Percentiles rank a stretch among this genome's conserved stretches.
Evolutionary conservation across 2,329 filamentous ascomycete genomes (phyloP).

Genomic region (Ophiostoma tasmaniense): DNA sequence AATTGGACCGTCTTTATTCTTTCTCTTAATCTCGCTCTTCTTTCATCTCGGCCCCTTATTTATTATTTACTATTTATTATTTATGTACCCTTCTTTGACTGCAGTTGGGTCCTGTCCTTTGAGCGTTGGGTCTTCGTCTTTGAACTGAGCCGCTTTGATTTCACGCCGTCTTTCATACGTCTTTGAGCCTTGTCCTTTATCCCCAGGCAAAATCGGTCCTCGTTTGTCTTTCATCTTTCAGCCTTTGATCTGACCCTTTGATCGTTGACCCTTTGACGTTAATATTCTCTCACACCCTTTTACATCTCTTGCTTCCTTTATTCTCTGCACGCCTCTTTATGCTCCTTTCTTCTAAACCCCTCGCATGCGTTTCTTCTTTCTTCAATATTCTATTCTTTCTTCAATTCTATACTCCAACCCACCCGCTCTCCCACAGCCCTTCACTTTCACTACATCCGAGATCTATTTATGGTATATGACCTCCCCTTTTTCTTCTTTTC

Average conservation of each 20-base stretch:
- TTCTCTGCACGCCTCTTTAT: background rate
- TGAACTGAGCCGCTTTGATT: background rate
- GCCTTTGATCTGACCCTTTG: no score
- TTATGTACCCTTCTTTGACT: background rate
- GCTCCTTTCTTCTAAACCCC: background rate
- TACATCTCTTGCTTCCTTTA: background rate
- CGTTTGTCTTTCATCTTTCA: background rate
- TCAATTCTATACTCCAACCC: background rate
- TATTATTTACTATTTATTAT: background rate
- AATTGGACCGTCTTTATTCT: background rate
- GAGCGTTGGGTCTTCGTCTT: background rate
- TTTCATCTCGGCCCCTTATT: background rate
- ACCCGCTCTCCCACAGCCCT: background rate
- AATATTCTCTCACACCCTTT: background rate
- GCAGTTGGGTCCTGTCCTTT: background rate
- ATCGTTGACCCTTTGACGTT: background rate
- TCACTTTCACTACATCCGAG: background rate
- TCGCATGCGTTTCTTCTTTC: background rate
- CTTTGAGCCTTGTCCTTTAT: background rate
- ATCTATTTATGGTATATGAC: constrained; percentile 8
- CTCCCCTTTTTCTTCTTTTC: background rate
- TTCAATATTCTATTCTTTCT: background rate
- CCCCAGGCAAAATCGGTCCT: background rate
- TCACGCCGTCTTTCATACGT: background rate
- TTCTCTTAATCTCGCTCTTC: background rate